These are phyloP conservation scores for Alternaria incomplexa DNA, from an alignment of 2,329 filamentous ascomycete species.

Conservation along the genomic window DNA sequence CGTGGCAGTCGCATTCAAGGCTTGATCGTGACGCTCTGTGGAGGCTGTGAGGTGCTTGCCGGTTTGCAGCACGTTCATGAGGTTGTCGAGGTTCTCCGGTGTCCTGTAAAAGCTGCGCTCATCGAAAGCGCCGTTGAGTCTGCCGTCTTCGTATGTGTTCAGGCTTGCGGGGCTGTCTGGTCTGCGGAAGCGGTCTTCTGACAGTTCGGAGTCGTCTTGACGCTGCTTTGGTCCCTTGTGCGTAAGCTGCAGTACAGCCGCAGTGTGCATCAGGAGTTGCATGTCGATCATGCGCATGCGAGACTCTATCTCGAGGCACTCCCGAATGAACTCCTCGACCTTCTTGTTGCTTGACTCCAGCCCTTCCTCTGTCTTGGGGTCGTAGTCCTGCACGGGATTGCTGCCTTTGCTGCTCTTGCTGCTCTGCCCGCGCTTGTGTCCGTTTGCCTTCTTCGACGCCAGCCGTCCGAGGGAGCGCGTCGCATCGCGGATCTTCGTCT, in stretches of 20 bases:
- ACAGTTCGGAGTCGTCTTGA: constrained; percentile 51
- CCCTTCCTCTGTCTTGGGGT: constrained; percentile 71
- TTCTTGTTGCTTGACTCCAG: constrained; percentile 75
- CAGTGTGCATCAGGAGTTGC: constrained; percentile 85
- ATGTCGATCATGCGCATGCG: constrained; percentile 73
- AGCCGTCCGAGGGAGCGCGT: constrained; percentile 84
- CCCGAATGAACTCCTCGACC: constrained; percentile 82
- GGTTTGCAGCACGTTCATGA: constrained; percentile 48
- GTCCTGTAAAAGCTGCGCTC: constrained; percentile 76
- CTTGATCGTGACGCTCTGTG: constrained; percentile 50
- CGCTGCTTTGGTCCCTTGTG: constrained; percentile 75
- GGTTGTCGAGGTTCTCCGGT: constrained; percentile 67
- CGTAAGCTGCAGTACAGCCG: constrained; percentile 88
- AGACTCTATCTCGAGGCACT: constrained; percentile 82
- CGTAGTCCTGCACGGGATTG: constrained; percentile 28
- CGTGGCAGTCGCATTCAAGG: constrained; percentile 67
- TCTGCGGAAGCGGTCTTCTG: constrained; percentile 49
- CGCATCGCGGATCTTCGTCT: constrained; percentile 93
- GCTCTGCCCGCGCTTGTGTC: constrained; percentile 59
- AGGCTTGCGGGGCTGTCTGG: constrained; percentile 80
- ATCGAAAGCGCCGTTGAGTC: constrained; percentile 68
- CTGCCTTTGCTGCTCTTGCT: constrained; percentile 58
- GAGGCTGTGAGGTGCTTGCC: constrained; percentile 40
- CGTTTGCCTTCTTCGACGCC: constrained; percentile 65
- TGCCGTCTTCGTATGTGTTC: constrained; percentile 69